Evolutionary conservation across 257 asterid genomes (phyloP), one percentile per base, ranked within the genome.

Genomic region (Buddleja alternifolia): DNA sequence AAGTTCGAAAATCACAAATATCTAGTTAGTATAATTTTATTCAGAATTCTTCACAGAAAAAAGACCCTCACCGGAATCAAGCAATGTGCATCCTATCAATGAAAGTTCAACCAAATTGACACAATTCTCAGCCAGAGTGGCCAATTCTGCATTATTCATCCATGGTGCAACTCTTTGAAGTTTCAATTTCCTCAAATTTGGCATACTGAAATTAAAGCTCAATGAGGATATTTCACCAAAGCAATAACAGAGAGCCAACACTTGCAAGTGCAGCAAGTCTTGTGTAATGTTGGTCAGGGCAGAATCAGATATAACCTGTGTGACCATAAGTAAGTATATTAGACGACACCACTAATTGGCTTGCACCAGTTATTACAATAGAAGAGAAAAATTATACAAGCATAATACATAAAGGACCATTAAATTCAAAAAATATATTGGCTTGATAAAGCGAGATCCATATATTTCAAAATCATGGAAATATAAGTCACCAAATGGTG

Each of bases 141-240:
- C 78, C 82, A 92, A 72, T 69, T 84, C 96, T 67, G 73, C 82
- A 74, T 86, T 86, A 75, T 86, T 87, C 95, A 92, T 89, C 89
- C 89, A 82, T 16, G 90, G 78, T 25, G 93, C 69, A 21, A 87
- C 95, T 73, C 98, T 84, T 81, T 87, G 87, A 75, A 92, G 98
- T 80, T 85, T 87, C 87, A 92, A 78, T 66, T 61, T 89, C 82
- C 83, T 92, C 84, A 92, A 78, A 79, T 77, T 75, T 42, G 91
- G 97, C 85, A 85, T 78, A 42, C 78, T 71, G 51, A 67, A 66
- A 72, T 63, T 77, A 67, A 86, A 83, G 80, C 87, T 77, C 62
- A 77, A 63, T 7, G 95, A 78, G 70, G 96, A 86, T 81, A 89
- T 80, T 70, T 77, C 95, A 71, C 97, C 97, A 69, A 82, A 67